Evolutionary conservation across 176 grass and related monocot species (phyloP), one percentile per base, ranked within the genome.

Genomic region (Oropetium thomaeum): DNA sequence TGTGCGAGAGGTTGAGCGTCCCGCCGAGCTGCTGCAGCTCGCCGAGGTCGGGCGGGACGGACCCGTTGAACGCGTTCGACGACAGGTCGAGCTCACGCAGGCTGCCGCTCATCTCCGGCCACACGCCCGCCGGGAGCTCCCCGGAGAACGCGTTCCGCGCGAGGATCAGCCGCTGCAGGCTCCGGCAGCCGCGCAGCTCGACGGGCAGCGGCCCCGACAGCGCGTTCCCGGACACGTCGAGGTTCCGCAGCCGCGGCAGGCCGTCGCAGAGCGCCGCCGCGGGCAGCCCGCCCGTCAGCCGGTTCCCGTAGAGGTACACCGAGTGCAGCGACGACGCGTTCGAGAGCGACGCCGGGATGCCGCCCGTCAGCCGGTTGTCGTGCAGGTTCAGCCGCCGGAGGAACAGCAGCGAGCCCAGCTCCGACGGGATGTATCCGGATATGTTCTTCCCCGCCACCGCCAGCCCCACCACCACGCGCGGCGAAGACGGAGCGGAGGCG

Each of bases 321-420:
- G 96, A 94, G 89, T 86, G 96, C 22, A 98, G 96, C 1, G 91
- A 95, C 11, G 91, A 94, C 1, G 95, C 91, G 77, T 95, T 95
- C 68, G 92, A 84, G 12, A 98, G 84, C 15, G 80, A 71, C 0
- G 84, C 42, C 0, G 96, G 91, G 45, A 98, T 55, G 64, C 15
- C 39, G n/a, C 96, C 84, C 0, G 81, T 13, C 11, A 98, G 86
- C 20, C 87, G 89, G 75, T 98, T 98, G 9, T 77, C 89, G 17
- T 98, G 96, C 9, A 98, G 86, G 75, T 86, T 98, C 25, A 98
- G 87, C 10, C 96, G 83, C 27, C 96, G 96, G 79, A 98, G 91
- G 76, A 98, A 98, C 6, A 90, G 82, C 27, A 98, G 82, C 5
- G 84, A 81, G 10, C 96, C 96, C 38, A 98, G 77, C 85, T 94